phyloP scores from a whole-genome alignment of 208 protist genomes.

The Wallacemonas rigidus region DNA sequence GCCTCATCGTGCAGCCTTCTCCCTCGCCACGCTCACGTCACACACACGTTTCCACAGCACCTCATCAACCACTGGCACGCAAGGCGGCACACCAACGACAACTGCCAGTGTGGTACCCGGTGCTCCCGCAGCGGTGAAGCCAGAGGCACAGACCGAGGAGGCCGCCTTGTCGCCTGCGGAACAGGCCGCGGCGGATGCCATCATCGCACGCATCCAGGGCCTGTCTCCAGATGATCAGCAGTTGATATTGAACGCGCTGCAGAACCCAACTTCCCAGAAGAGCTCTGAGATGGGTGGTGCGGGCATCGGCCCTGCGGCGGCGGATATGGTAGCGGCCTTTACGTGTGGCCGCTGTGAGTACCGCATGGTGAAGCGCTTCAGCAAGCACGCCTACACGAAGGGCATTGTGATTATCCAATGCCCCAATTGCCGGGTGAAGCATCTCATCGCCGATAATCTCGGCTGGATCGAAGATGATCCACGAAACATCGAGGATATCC shows the following conservation, averaged over 20 bases:
- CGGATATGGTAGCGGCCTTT: constrained; percentile 90
- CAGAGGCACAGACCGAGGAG: not conserved
- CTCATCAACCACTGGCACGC: not conserved
- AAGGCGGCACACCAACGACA: not conserved
- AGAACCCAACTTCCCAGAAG: constrained; percentile 40
- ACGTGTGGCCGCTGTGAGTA: constrained; percentile 87
- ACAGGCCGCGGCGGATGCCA: constrained; percentile 11
- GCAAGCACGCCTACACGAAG: constrained; percentile 90
- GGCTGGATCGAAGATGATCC: constrained; percentile 85
- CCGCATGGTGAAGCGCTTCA: constrained; percentile 91
- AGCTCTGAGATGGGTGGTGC: constrained; percentile 75
- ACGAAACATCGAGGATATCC: constrained; percentile 85
- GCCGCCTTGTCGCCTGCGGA: constrained; percentile 6
- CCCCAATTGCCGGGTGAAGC: constrained; percentile 77
- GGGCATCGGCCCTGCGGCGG: constrained; percentile 74
- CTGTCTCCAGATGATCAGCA: constrained; percentile 62
- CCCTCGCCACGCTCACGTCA: not conserved
- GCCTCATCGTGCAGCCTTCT: not conserved
- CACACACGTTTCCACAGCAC: constrained; percentile 8
- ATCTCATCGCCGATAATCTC: constrained; percentile 92
- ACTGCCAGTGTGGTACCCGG: too few species aligned
- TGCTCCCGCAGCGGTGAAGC: not conserved
- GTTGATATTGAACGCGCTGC: constrained; percentile 63
- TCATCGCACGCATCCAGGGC: constrained; percentile 39
- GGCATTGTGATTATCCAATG: constrained; percentile 93